phyloP scores from a whole-genome alignment of 2,329 filamentous ascomycete species.

The Hypoxylon sp. region DNA sequence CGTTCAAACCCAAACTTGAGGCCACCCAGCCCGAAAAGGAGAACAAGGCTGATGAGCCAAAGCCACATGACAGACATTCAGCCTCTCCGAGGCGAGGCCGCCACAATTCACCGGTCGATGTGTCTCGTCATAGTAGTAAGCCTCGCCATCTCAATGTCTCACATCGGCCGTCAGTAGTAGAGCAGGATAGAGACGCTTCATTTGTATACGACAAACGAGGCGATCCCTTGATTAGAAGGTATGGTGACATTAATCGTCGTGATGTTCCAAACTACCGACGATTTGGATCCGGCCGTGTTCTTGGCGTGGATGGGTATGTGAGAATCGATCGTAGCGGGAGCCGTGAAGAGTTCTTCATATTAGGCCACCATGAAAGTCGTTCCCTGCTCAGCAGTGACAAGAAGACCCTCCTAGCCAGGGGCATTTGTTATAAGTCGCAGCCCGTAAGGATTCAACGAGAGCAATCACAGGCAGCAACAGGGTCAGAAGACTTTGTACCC shows the following conservation, averaged over 20 bases:
- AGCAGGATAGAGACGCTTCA: conserved; percentile 50
- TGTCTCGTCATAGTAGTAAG: conserved; percentile 21
- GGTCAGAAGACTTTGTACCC: conserved; percentile 65
- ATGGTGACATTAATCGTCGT: conserved; percentile 80
- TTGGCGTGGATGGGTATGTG: conserved; percentile 74
- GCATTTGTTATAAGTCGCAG: conserved; percentile 57
- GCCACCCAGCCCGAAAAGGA: conserved; percentile 35
- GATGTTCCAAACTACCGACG: conserved; percentile 80
- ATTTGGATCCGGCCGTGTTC: conserved; percentile 75
- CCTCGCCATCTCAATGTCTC: conserved; percentile 21
- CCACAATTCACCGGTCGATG: conserved; percentile 23
- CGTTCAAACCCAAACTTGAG: conserved; percentile 73
- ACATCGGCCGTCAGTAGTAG: conserved; percentile 31
- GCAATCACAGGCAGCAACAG: conserved; percentile 43
- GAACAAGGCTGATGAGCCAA: conserved; percentile 33
- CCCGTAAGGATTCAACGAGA: conserved; percentile 60
- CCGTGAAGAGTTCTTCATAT: conserved; percentile 68
- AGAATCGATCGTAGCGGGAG: conserved; percentile 77
- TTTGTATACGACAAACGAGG: conserved; percentile 81
- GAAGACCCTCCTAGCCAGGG: conserved; percentile 64
- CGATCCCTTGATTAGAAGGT: conserved; percentile 81
- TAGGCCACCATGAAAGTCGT: conserved; percentile 61
- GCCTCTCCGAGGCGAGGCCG: conserved; percentile 22
- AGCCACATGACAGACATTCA: conserved; percentile 18
- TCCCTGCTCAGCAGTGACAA: conserved; percentile 61